These are phyloP conservation scores for Xerocomellus intermedius DNA, from an alignment of 768 basidiomycete species.

Conservation along the genomic window DNA sequence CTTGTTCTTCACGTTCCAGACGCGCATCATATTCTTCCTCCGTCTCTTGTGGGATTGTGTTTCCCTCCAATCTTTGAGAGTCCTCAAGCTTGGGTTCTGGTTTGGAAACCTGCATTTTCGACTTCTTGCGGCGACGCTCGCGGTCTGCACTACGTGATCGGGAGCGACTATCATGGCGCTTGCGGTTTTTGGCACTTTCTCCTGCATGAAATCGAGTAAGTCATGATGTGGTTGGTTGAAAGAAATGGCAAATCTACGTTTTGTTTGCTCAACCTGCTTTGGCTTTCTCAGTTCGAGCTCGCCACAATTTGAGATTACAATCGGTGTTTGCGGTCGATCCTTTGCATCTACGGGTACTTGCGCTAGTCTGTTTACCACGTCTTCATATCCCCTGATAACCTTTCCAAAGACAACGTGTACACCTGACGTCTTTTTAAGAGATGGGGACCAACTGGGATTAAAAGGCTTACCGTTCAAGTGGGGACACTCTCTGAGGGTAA, in stretches of 20 bases:
- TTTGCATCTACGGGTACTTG: conserved; percentile 71
- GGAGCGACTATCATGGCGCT: conserved; percentile 23
- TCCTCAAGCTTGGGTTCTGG: conserved; percentile 9
- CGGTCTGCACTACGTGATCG: conserved; percentile 30
- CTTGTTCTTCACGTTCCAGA: conserved; percentile 65
- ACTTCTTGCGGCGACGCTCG: conserved; percentile 29
- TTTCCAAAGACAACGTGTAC: conserved; percentile 59
- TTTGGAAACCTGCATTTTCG: conserved; percentile 16
- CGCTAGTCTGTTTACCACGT: conserved; percentile 57
- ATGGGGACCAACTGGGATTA: not conserved
- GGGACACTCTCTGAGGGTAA: conserved; percentile 73
- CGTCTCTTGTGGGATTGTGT: conserved; percentile 44
- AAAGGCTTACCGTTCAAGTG: conserved; percentile 63
- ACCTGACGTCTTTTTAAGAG: conserved; percentile 34
- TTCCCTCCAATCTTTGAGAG: not conserved
- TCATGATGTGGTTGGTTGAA: not conserved
- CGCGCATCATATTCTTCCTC: conserved; percentile 73
- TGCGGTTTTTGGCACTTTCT: conserved; percentile 13
- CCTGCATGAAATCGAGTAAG: not conserved
- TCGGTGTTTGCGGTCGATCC: conserved; percentile 65
- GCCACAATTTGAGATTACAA: conserved; percentile 75
- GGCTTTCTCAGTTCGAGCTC: conserved; percentile 70
- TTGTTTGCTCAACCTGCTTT: conserved; percentile 7
- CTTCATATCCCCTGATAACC: conserved; percentile 59
- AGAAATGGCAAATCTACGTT: conserved; percentile 11